Evolutionary conservation across 768 basidiomycete species (phyloP).

Genomic region (Obba rivulosa): DNA sequence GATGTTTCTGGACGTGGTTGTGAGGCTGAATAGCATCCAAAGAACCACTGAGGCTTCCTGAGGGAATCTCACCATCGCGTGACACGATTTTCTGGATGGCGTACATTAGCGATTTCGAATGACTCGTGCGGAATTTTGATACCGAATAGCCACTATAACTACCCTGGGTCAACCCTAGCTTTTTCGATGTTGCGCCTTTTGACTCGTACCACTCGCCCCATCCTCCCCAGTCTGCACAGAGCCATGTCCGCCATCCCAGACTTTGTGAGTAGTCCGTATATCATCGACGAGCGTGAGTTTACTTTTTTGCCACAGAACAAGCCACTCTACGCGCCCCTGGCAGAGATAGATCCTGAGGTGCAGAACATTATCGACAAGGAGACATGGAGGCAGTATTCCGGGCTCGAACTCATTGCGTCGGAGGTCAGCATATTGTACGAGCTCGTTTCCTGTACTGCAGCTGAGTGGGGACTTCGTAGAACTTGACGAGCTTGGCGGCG

Average conservation of each 20-base stretch:
- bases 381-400: constrained; percentile 97
- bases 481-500: constrained; percentile 90
- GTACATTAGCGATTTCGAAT: background rate
- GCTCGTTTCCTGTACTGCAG: background rate
- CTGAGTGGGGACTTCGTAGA: constrained; percentile 41
- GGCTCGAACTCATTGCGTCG: constrained; percentile 97
- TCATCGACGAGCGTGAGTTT: background rate
- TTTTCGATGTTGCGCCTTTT: constrained; percentile 28
- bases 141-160: no score
- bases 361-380: constrained; percentile 98
- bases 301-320: constrained; percentile 64
- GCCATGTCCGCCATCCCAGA: constrained; percentile 64
- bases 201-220: constrained; percentile 24
- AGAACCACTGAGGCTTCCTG: background rate
- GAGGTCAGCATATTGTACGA: constrained; percentile 57
- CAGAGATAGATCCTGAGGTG: constrained; percentile 91
- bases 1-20: no score
- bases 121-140: background rate
- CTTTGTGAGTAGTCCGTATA: constrained; percentile 42
- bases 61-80: background rate
- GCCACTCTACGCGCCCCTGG: constrained; percentile 79
- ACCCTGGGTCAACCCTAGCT: constrained; percentile 4
- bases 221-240: constrained; percentile 24
- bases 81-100: background rate
- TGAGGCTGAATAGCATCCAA: no score